Percentiles rank a stretch among this genome's conserved stretches.
These are phyloP conservation scores for Komagataea norvegica DNA, from an alignment of 1,139 yeast genomes.

Conservation along the genomic window DNA sequence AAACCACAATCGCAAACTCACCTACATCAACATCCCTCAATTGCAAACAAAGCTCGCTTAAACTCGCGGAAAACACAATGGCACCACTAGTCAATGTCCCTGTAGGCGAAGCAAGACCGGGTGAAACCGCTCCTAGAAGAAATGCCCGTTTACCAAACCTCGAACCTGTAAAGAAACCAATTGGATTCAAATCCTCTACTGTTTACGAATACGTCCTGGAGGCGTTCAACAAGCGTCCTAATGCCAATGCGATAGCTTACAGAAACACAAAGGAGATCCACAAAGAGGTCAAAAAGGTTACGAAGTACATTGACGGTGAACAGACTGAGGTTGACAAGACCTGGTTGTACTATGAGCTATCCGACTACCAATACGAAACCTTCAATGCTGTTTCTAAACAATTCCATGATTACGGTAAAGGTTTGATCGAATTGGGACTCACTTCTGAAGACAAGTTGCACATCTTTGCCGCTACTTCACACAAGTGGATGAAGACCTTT, in stretches of 20 bases:
- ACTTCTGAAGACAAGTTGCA: conserved; percentile 67
- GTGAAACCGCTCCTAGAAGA: conserved; percentile 92
- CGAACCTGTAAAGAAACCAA: conserved; percentile 51
- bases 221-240: conserved; percentile 54
- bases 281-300: conserved; percentile 68
- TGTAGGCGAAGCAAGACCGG: conserved; percentile 65
- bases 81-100: conserved; percentile 45
- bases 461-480: conserved; percentile 81
- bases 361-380: conserved; percentile 63
- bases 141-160: conserved; percentile 51
- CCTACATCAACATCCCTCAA: too few species aligned
- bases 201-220: conserved; percentile 68
- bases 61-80: conserved; percentile 3
- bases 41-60: conserved; percentile 1
- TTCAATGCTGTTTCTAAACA: conserved; percentile 52
- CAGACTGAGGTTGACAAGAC: conserved; percentile 68
- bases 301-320: conserved; percentile 75
- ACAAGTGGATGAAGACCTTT: conserved; percentile 86
- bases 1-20: too few species aligned
- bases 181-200: conserved; percentile 56
- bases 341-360: conserved; percentile 82
- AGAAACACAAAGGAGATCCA: conserved; percentile 73
- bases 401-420: conserved; percentile 62
- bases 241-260: conserved; percentile 65
- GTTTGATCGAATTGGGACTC: conserved; percentile 72